A percentile compares a stretch with the other conserved stretches of the same genome.
Conservation (phyloP, 2,329 filamentous ascomycete species). For the Beauveria brongniartii region DNA sequence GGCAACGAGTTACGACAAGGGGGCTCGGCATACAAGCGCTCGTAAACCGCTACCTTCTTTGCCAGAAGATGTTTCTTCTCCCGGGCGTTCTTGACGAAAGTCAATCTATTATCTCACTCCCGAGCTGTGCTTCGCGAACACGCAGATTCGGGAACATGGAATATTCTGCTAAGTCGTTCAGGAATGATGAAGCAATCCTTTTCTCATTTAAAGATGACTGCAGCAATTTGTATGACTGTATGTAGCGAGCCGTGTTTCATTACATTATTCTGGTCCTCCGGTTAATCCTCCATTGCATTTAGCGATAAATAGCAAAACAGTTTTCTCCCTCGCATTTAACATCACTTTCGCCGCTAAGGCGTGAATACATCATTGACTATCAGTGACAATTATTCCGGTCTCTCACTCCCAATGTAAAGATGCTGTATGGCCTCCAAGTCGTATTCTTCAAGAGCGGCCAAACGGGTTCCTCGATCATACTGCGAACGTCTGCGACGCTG, state of each 20-base stretch:
- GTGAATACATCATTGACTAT: slow-evolving; percentile 7
- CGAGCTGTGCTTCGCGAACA: background rate
- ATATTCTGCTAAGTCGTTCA: too few relatives aligned
- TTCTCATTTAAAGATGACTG: background rate
- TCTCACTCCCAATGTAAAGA: slow-evolving; percentile 22
- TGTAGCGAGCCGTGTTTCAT: slow-evolving; percentile 5
- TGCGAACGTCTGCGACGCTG: slow-evolving; percentile 69
- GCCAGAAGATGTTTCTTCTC: slow-evolving; percentile 26
- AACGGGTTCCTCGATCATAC: slow-evolving; percentile 72
- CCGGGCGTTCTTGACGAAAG: background rate
- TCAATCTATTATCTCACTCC: background rate
- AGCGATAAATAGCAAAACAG: slow-evolving; percentile 9
- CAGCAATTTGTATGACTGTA: slow-evolving; percentile 4
- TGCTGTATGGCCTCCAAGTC: slow-evolving; percentile 41
- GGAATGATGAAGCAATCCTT: background rate
- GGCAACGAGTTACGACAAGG: background rate
- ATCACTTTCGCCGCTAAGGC: background rate
- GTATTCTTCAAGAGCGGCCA: slow-evolving; percentile 58
- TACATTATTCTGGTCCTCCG: background rate
- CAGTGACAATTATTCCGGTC: background rate
- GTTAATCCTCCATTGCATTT: background rate
- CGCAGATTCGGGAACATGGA: too few relatives aligned
- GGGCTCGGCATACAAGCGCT: slow-evolving; percentile 17
- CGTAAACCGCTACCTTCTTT: slow-evolving; percentile 37
- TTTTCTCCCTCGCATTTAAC: background rate